phyloP scores from a whole-genome alignment of 306 rosid species.

The Argentina anserina region DNA sequence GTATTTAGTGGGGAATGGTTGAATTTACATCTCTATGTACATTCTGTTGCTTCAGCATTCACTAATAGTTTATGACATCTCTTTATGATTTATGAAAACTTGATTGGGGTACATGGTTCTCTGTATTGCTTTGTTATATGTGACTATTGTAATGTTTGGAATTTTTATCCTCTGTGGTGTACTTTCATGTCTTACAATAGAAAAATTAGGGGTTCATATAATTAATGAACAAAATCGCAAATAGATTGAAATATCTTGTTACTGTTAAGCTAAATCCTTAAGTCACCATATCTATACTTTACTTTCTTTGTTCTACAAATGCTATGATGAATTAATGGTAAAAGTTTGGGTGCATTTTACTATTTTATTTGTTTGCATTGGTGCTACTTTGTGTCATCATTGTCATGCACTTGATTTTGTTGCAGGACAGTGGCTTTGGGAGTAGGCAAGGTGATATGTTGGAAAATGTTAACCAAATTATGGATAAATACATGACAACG shows the following conservation, averaged over 20 bases:
- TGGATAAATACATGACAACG: constrained; percentile 87
- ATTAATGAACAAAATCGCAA: too few species aligned
- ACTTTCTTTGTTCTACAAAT: too few species aligned
- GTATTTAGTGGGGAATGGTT: not conserved
- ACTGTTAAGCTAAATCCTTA: too few species aligned
- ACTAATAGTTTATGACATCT: not conserved
- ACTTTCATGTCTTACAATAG: too few species aligned
- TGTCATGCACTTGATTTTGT: constrained; percentile 25
- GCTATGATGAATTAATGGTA: not conserved
- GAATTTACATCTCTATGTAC: not conserved
- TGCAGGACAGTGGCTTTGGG: constrained; percentile 60
- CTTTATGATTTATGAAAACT: not conserved
- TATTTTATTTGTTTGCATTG: not conserved
- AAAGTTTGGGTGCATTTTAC: not conserved
- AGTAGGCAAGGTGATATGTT: constrained; percentile 47
- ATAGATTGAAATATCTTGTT: too few species aligned
- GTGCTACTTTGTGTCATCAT: constrained; percentile 3
- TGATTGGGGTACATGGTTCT: not conserved
- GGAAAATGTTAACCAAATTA: constrained; percentile 71
- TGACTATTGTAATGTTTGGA: not conserved
- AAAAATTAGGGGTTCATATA: too few species aligned
- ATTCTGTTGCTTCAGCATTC: not conserved
- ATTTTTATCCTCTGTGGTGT: not conserved
- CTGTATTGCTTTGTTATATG: not conserved
- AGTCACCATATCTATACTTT: too few species aligned